Evolutionary conservation across 2,329 filamentous ascomycete species (phyloP).

Genomic region (Aspergillus persii): DNA sequence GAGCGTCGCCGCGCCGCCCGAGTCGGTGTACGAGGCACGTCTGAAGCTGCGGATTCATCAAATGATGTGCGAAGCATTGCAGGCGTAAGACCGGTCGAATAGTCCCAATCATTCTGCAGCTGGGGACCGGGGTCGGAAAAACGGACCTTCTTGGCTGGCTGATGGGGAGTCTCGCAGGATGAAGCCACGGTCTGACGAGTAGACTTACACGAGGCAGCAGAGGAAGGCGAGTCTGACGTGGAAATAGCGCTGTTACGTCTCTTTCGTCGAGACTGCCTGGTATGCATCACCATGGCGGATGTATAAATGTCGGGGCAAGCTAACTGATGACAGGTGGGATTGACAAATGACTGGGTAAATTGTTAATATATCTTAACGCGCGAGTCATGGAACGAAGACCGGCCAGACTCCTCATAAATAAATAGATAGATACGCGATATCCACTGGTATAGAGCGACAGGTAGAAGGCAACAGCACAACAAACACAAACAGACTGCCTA

Average conservation of each 20-base stretch:
- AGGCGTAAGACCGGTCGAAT: conserved; percentile 47
- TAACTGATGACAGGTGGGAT: background rate
- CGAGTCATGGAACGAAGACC: background rate
- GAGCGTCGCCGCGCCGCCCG: conserved; percentile 32
- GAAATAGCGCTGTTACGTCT: conserved; percentile 23
- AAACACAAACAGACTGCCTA: background rate
- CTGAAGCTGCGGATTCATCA: conserved; percentile 22
- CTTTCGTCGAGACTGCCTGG: conserved; percentile 26
- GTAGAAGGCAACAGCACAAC: background rate
- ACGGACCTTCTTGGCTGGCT: conserved; percentile 42
- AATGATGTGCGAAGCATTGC: conserved; percentile 41
- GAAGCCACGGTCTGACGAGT: conserved; percentile 4
- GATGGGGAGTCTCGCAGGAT: conserved; percentile 28
- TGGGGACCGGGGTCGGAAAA: conserved; percentile 45
- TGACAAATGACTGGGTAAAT: background rate
- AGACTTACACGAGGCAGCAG: conserved; percentile 3
- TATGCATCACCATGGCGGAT: conserved; percentile 21
- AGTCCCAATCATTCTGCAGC: conserved; percentile 16
- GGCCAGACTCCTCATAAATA: too few relatives aligned
- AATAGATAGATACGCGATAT: too few relatives aligned
- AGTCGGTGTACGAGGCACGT: conserved; percentile 28
- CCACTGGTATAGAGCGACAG: background rate
- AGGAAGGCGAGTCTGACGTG: background rate
- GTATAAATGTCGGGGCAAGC: background rate
- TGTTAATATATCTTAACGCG: background rate